Conservation (phyloP, 202 grass and related monocot genomes). For the Schoenoplectus tabernaemontani region DNA sequence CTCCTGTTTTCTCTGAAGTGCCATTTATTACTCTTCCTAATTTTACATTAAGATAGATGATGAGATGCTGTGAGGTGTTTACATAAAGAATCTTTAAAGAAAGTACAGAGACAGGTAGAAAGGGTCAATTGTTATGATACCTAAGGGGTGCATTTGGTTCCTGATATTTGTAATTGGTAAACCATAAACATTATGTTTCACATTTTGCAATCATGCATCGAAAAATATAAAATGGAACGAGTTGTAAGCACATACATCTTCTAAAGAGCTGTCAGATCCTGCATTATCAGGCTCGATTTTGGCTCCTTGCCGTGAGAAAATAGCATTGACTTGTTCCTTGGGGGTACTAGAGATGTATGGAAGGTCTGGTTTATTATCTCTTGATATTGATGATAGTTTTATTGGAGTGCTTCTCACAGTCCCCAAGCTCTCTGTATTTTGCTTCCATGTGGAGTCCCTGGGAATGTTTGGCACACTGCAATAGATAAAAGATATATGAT, state of each 20-base stretch:
- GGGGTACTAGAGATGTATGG: slow-evolving; percentile 40
- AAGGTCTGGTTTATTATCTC: slow-evolving; percentile 46
- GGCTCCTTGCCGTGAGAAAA: slow-evolving; percentile 34
- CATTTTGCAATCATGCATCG: background rate
- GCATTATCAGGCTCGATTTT: slow-evolving; percentile 30
- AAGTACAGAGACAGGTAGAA: background rate
- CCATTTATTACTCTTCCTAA: background rate
- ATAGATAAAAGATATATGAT: background rate
- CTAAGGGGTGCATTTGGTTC: background rate
- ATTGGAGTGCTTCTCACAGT: slow-evolving; percentile 54
- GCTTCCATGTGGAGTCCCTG: slow-evolving; percentile 41
- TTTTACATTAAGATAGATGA: background rate
- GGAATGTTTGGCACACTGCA: slow-evolving; percentile 45
- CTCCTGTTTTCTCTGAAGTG: background rate
- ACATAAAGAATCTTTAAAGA: background rate
- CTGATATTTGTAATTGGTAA: background rate
- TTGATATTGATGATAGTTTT: slow-evolving; percentile 24
- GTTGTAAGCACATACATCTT: slow-evolving; percentile 60
- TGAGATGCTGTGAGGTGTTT: background rate
- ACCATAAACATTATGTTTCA: background rate
- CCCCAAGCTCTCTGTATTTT: slow-evolving; percentile 50
- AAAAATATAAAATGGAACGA: background rate
- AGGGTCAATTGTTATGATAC: background rate
- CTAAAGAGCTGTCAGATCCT: slow-evolving; percentile 46
- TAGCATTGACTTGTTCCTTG: slow-evolving; percentile 49